Base-by-base conservation (phyloP, 2,329 filamentous ascomycete genomes). In the Phoma sp. region DNA sequence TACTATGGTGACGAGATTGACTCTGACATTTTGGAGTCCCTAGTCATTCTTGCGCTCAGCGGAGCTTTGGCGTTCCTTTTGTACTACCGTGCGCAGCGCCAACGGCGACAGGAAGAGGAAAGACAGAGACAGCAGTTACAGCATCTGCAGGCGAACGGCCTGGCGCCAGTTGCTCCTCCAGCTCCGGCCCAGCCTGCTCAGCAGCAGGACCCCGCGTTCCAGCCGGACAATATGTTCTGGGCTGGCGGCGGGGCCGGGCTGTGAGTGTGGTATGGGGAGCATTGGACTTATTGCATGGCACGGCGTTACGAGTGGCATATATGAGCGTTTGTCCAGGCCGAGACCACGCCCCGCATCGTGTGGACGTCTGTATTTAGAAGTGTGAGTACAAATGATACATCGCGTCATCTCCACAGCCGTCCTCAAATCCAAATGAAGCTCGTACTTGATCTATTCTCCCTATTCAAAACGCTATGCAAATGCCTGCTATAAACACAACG, bases 21-120 rank as follows among this genome's bases (percentile, higher is more conserved):
- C 45, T 91, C 92, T 41, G 90, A 91, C 12, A 79, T 96, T 15
- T 63, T 97, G 10, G 95, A 98, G 75, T 94, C 89, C 38, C 76
- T 97, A 22, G 80, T 96, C 39, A 96, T 99, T 58, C 81, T 97
- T 13, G 88, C 85, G 1, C 78, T 98, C 13, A 88, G 90, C 0
- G 86, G 87, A 13, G 86, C 87, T 0, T 81, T 98, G 49, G 86
- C 90, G 0, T 85, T 90, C 47, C 79, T 98, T 29, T 82, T 98
- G 15, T 96, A 92, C 75, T 94, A 95, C 73, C 82, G 87, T 86
- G 69, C 80, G 86, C 89, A 91, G 69, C 80, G 88, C 62, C 75
- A 77, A 61, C 67, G 76, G 32, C 55, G 75, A 46, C 76, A 77
- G 60, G 79, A 81, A 61, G 79, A 79, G 55, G 70, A 74, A 57